Evolutionary conservation across 2,329 filamentous ascomycete genomes (phyloP).

Genomic region (Grosmannia clavigera): DNA sequence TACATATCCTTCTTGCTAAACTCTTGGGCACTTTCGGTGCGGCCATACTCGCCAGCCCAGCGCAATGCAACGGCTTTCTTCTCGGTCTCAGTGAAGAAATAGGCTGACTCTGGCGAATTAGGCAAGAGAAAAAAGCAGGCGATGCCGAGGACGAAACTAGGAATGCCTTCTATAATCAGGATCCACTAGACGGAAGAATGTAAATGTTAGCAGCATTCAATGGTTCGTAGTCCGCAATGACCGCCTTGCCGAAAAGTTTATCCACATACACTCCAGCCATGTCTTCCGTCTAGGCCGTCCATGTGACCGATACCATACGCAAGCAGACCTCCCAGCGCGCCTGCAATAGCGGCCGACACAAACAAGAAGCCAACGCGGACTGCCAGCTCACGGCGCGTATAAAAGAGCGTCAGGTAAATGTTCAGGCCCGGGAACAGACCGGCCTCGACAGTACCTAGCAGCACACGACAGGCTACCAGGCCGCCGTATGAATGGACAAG

Average conservation of each 20-base stretch:
- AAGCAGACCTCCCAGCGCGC: slow-evolving; percentile 59
- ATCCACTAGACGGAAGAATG: slow-evolving; percentile 23
- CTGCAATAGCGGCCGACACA: slow-evolving; percentile 56
- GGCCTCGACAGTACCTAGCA: slow-evolving; percentile 57
- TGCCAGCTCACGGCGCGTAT: slow-evolving; percentile 60
- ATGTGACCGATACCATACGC: slow-evolving; percentile 64
- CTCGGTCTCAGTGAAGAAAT: slow-evolving; percentile 46
- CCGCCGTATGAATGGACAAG: slow-evolving; percentile 52
- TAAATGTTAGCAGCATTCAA: background rate
- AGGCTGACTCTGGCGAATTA: slow-evolving; percentile 47
- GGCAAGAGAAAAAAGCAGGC: slow-evolving; percentile 45
- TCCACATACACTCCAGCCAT: slow-evolving; percentile 44
- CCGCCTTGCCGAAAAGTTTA: background rate
- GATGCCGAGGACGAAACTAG: slow-evolving; percentile 41
- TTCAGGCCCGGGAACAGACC: slow-evolving; percentile 59
- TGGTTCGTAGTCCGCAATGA: background rate
- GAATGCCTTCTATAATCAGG: slow-evolving; percentile 42
- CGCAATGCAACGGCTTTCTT: slow-evolving; percentile 34
- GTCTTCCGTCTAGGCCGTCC: slow-evolving; percentile 50
- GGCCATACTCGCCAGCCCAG: slow-evolving; percentile 30
- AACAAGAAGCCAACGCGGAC: slow-evolving; percentile 64
- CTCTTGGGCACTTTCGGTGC: slow-evolving; percentile 30
- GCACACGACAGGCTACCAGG: slow-evolving; percentile 54
- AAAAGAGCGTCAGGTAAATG: slow-evolving; percentile 63
- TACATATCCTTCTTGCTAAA: slow-evolving; percentile 49